Evolutionary conservation across 2,329 filamentous ascomycete species (phyloP), one percentile per base, ranked within the genome.

Genomic region (Thielaviopsis punctulata): DNA sequence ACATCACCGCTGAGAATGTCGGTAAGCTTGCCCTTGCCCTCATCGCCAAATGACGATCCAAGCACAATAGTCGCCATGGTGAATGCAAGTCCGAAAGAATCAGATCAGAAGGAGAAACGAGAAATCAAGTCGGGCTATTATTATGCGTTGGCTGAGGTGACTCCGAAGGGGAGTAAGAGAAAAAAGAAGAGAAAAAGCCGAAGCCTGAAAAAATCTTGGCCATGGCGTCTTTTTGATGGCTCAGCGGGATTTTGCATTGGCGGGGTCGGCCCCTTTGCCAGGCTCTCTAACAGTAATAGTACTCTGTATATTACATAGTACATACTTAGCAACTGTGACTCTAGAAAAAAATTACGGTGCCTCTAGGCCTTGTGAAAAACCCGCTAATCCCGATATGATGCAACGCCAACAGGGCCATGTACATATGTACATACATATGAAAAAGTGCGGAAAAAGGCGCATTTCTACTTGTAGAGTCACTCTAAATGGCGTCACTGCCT

Each of bases 31-130:
- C 54, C 54, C 54, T 55, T 55, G 53, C 53, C 53, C 46, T 55
- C 53, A 36, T 55, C 53, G 53, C 53, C 53, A 50, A 55, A 55
- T 27, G 50, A 53, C 47, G 54, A 55, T 27, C 54, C 54, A 48
- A 55, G 54, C 47, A 55, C 51, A 51, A 55, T 53, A 53, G 54
- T 52, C 48, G 54, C 54, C 54, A 55, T 55, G 39, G 46, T 52
- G 53, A 55, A 52, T 21, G 50, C 47, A 48, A 39, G 53, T 49
- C n/a, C 53, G 48, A 50, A 53, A 36, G 36, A 45, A 45, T 25
- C 21, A 39, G 36, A 53, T 46, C 36, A 53, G 53, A 49, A 49
- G 49, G n/a, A n/a, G n/a, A 45, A 45, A 45, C 23, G 21, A 45
- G 21, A 45, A 48, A 52, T 48, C 45, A 52, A 53, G 51, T 53